phyloP scores from a whole-genome alignment of 495 filamentous ascomycete genomes.

The Penicillium cataractarum region DNA sequence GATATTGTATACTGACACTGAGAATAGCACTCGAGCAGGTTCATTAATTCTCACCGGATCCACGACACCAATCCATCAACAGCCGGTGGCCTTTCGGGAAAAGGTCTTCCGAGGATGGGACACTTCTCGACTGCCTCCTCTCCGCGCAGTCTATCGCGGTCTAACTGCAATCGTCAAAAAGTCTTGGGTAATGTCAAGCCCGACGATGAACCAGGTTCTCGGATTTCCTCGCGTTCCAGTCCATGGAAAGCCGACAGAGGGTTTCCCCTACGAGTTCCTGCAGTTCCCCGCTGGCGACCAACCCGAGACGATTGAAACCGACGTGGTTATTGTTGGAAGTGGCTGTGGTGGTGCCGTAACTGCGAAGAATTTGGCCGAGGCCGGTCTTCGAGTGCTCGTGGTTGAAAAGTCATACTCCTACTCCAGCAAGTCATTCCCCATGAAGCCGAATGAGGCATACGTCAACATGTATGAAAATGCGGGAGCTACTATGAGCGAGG shows the following conservation, averaged over 20 bases:
- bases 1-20: conserved; percentile 12
- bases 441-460: conserved; percentile 59
- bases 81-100: conserved; percentile 62
- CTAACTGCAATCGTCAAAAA: conserved; percentile 58
- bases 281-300: conserved; percentile 50
- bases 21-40: conserved; percentile 64
- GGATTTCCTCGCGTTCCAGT: conserved; percentile 65
- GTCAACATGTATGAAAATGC: conserved; percentile 67
- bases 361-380: conserved; percentile 79
- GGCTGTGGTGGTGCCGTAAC: conserved; percentile 86
- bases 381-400: conserved; percentile 73
- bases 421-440: conserved; percentile 71
- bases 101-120: conserved; percentile 63
- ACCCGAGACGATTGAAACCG: conserved; percentile 66
- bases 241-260: conserved; percentile 60
- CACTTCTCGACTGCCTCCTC: conserved; percentile 57
- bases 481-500: conserved; percentile 60
- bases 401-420: conserved; percentile 83
- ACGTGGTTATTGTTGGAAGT: conserved; percentile 84
- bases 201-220: conserved; percentile 57
- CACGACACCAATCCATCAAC: conserved; percentile 62
- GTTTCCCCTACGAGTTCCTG: conserved; percentile 58
- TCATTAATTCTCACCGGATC: conserved; percentile 70
- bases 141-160: conserved; percentile 59
- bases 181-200: conserved; percentile 62